Conservation (phyloP, 345 rosid genomes). For the Rhizophora apiculata region DNA sequence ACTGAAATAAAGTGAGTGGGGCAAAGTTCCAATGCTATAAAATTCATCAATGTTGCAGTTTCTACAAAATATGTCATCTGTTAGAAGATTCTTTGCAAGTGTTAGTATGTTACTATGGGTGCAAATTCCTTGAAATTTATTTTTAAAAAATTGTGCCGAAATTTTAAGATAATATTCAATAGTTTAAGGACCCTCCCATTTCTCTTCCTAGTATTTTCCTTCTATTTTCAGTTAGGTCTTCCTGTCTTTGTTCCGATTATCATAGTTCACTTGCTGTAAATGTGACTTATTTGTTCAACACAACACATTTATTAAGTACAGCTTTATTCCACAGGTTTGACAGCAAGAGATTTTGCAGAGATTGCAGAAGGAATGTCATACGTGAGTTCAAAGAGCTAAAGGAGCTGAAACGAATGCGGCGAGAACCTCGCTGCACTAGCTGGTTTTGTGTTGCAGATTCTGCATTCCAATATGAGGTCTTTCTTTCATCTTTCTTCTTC, state of each 20-base stretch:
- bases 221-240: neutral
- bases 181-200: no score
- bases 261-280: constrained; percentile 8
- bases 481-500: constrained; percentile 10
- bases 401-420: constrained; percentile 85
- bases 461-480: constrained; percentile 79
- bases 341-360: constrained; percentile 96
- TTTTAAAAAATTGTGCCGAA: no score
- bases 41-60: no score
- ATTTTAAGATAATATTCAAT: no score
- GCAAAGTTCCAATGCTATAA: no score
- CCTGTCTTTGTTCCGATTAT: neutral
- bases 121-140: no score
- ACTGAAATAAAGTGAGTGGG: no score
- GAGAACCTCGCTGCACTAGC: constrained; percentile 81
- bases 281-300: neutral
- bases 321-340: constrained; percentile 64
- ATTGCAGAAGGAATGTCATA: constrained; percentile 86
- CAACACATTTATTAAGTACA: neutral
- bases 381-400: constrained; percentile 94
- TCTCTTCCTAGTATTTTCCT: no score
- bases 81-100: no score
- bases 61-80: no score
- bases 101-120: no score
- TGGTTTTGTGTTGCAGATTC: constrained; percentile 94